Evolutionary conservation across 495 filamentous ascomycete genomes (phyloP).

Genomic region (Daldinia decipiens): DNA sequence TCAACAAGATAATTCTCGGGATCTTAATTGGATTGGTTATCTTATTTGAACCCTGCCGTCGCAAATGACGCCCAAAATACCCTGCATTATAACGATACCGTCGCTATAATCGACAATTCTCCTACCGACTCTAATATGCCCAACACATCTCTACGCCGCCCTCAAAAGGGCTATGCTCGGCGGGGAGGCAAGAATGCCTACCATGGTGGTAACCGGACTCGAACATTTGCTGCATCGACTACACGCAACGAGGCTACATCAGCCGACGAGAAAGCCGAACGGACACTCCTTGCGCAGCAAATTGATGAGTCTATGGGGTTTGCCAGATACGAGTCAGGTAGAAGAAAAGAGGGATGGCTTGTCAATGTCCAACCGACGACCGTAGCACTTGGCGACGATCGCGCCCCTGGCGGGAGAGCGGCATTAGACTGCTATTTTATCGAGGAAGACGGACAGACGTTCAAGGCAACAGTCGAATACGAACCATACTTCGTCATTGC

Average conservation of each 20-base stretch:
- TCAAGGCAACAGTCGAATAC: conserved; percentile 96
- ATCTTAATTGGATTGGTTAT: conserved; percentile 3
- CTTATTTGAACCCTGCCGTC: neutral
- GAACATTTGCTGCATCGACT: conserved; percentile 82
- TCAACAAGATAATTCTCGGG: neutral
- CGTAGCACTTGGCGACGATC: conserved; percentile 76
- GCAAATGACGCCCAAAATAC: conserved; percentile 31
- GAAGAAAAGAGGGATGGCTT: conserved; percentile 89
- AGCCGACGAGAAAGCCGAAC: conserved; percentile 85
- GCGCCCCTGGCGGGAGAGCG: conserved; percentile 78
- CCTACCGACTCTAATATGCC: conserved; percentile 49
- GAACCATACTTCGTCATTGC: conserved; percentile 97
- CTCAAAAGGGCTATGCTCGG: conserved; percentile 63
- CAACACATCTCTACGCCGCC: conserved; percentile 59
- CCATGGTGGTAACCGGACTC: conserved; percentile 60
- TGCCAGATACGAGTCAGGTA: conserved; percentile 87
- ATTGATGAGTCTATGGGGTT: conserved; percentile 98
- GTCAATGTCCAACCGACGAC: conserved; percentile 92
- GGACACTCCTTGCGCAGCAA: conserved; percentile 80
- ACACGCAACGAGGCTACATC: conserved; percentile 84
- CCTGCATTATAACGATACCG: neutral
- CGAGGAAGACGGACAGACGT: conserved; percentile 89
- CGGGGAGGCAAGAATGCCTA: conserved; percentile 64
- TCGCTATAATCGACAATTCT: conserved; percentile 25
- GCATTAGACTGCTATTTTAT: conserved; percentile 98